These are phyloP conservation scores for Anthoceros angustus DNA, from an alignment of 225 moss, liverwort and hornwort genomes.

Conservation along the genomic window DNA sequence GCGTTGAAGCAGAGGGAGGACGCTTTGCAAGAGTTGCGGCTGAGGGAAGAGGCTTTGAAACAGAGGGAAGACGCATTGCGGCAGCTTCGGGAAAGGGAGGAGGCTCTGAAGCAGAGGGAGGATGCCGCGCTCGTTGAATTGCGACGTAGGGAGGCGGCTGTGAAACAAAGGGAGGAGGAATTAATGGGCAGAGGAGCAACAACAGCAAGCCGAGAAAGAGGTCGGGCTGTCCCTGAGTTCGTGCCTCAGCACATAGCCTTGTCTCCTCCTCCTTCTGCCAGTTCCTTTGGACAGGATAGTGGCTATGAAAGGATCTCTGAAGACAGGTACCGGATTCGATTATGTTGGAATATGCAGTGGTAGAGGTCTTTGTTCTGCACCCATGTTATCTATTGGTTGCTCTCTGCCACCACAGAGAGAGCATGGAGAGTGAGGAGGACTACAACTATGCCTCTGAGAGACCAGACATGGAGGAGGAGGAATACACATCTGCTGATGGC, in stretches of 20 bases:
- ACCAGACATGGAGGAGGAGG: neutral
- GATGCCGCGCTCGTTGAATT: neutral
- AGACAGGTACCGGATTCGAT: too few relatives aligned
- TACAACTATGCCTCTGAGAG: neutral
- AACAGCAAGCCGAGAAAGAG: too few relatives aligned
- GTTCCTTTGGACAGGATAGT: too few relatives aligned
- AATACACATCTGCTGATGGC: neutral
- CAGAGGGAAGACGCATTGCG: neutral
- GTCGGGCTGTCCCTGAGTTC: too few relatives aligned
- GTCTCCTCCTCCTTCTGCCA: too few relatives aligned
- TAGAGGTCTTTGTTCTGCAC: too few relatives aligned
- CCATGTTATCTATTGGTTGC: too few relatives aligned
- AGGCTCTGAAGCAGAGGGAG: neutral
- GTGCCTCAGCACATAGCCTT: too few relatives aligned
- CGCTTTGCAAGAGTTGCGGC: neutral
- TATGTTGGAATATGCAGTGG: too few relatives aligned
- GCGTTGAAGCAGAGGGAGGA: neutral
- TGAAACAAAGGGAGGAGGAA: neutral
- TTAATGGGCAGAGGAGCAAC: neutral
- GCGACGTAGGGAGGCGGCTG: neutral
- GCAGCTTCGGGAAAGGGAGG: neutral
- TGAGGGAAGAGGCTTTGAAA: neutral
- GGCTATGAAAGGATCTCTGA: too few relatives aligned
- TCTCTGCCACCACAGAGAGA: too few relatives aligned
- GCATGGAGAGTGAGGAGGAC: too few relatives aligned